Evolutionary conservation across 2,329 filamentous ascomycete species (phyloP).

Genomic region (Ascochyta viciae-villosae): DNA sequence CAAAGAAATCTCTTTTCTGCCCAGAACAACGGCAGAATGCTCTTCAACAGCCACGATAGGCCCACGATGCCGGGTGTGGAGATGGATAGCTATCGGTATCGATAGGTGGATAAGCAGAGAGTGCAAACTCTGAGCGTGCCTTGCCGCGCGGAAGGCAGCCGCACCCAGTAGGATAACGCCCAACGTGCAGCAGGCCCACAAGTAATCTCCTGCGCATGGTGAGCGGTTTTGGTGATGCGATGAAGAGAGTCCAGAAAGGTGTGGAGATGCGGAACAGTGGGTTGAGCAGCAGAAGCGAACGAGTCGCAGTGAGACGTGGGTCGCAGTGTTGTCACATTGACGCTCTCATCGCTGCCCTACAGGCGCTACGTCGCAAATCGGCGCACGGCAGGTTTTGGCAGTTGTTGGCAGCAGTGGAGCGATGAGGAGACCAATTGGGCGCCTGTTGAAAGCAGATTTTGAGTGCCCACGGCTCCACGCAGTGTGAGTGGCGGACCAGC

Average conservation of each 20-base stretch:
- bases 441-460: constrained; percentile 20
- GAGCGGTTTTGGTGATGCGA: constrained; percentile 29
- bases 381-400: constrained; percentile 31
- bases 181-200: constrained; percentile 33
- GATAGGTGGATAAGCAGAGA: constrained; percentile 47
- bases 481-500: constrained; percentile 11
- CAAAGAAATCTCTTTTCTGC: constrained; percentile 31
- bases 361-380: constrained; percentile 26
- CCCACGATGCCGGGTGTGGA: constrained; percentile 26
- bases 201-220: constrained; percentile 44
- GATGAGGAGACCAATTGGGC: constrained; percentile 23
- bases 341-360: constrained; percentile 22
- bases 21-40: constrained; percentile 12
- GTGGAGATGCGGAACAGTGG: constrained; percentile 29
- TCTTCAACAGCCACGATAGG: constrained; percentile 24
- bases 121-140: constrained; percentile 29
- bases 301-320: constrained; percentile 23
- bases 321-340: constrained; percentile 27
- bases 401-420: constrained; percentile 30
- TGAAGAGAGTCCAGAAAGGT: constrained; percentile 30
- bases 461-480: constrained; percentile 20
- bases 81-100: constrained; percentile 44
- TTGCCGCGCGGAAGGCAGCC: constrained; percentile 32
- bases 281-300: constrained; percentile 16
- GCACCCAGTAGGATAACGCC: constrained; percentile 29